Conservation (phyloP, 2,329 filamentous ascomycete genomes). For the Fusarium nodosum region DNA sequence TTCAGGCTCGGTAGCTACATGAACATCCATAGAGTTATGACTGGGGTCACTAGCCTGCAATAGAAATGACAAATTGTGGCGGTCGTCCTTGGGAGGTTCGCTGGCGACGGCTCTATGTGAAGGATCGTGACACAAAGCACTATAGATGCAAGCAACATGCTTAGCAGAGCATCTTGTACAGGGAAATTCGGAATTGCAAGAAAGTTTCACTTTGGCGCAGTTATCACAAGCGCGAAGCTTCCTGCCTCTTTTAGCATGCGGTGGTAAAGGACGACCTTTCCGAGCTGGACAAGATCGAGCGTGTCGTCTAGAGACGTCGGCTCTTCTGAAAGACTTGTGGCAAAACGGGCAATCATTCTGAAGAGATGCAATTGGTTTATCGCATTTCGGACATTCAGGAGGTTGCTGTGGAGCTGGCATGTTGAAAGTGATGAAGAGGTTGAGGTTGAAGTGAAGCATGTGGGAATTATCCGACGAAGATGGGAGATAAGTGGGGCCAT, state of each 20-base stretch:
- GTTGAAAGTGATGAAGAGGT: background rate
- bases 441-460: constrained; percentile 12
- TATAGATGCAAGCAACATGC: constrained; percentile 19
- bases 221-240: constrained; percentile 34
- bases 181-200: constrained; percentile 9
- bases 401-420: constrained; percentile 4
- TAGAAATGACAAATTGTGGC: constrained; percentile 10
- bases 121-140: constrained; percentile 18
- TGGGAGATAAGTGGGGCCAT: constrained; percentile 8
- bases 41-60: constrained; percentile 20
- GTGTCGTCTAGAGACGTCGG: constrained; percentile 34
- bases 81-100: background rate
- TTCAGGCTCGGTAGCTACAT: constrained; percentile 26
- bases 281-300: constrained; percentile 24
- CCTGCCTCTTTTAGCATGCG: constrained; percentile 25
- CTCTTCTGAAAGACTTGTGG: constrained; percentile 23
- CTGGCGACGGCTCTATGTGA: background rate
- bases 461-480: constrained; percentile 34
- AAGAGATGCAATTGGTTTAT: background rate
- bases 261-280: constrained; percentile 17
- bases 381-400: constrained; percentile 11
- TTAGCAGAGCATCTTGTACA: constrained; percentile 21
- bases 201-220: constrained; percentile 13
- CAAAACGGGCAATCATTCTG: constrained; percentile 32
- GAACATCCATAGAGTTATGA: constrained; percentile 8